Conservation (phyloP, 2,329 filamentous ascomycete species). For the Thelonectria blattea region DNA sequence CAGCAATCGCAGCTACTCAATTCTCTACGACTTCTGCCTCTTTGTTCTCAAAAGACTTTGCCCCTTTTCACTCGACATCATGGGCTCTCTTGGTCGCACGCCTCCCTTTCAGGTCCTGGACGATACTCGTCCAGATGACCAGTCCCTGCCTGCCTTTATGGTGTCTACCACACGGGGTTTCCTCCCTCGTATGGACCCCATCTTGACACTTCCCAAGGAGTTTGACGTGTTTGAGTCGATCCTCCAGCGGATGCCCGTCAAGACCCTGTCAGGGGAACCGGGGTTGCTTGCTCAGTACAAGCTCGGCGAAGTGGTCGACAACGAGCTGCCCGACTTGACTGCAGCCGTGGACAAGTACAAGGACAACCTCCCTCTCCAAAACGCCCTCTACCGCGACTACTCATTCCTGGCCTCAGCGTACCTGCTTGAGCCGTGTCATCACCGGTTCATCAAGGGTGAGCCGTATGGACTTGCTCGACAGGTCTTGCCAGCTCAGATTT, state of each 20-base stretch:
- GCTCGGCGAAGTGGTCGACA: constrained; percentile 76
- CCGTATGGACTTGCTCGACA: constrained; percentile 80
- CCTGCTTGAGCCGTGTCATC: constrained; percentile 88
- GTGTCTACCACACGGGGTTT: constrained; percentile 78
- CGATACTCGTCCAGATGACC: constrained; percentile 68
- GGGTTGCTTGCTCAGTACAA: constrained; percentile 77
- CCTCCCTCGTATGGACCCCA: constrained; percentile 70
- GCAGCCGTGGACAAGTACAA: constrained; percentile 73
- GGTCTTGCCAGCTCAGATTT: constrained; percentile 73
- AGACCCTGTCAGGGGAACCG: constrained; percentile 72
- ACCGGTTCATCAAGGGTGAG: constrained; percentile 72
- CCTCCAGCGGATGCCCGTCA: constrained; percentile 79
- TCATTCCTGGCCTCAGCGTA: constrained; percentile 90
- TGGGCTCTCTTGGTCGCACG: constrained; percentile 49
- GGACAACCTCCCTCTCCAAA: constrained; percentile 78
- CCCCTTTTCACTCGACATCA: constrained; percentile 34
- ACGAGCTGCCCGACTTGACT: constrained; percentile 79
- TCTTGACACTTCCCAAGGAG: constrained; percentile 69
- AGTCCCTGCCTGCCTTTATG: constrained; percentile 75
- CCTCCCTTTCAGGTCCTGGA: constrained; percentile 64
- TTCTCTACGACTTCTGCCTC: not conserved
- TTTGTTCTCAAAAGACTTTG: not conserved
- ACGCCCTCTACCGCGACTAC: constrained; percentile 90
- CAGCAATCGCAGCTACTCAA: constrained; percentile 7
- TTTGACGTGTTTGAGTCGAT: constrained; percentile 77